Base-by-base conservation (phyloP, 768 basidiomycete genomes). In the Kwoniella mangroviensis region DNA sequence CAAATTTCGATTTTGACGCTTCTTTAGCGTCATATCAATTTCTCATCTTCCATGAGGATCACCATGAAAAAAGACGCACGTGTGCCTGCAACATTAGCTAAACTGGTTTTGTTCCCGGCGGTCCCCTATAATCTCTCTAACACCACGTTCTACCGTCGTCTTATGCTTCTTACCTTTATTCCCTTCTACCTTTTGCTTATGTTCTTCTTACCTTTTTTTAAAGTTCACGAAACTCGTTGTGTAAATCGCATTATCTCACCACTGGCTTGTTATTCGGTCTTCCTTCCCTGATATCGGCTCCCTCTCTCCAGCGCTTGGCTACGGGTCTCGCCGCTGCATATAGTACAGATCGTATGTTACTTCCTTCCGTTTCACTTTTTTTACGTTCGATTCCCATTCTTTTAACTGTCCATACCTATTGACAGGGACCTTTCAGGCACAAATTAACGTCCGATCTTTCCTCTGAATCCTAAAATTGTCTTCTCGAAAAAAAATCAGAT, bases 11-110 rank as follows among this genome's bases (percentile, higher is more conserved):
- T n/a, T 24, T 54, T 22, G 11, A 24, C 45, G 19, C 45, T 19
- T 49, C 19, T 19, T 54, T 54, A 24, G 53, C 24, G n/a, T 54
- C n/a, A 54, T 22, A 54, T 54, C 53, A 24, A 24, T 15, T 15
- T 15, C 45, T 49, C 45, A 13, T 49, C 15, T 49, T 15, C 45
- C 45, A 49, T 19, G 45, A 49, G 45, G 45, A 49, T 49, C 45
- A 49, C 45, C 45, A 24, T 54, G n/a, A 51, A 51, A 54, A 54
- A 54, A 24, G 53, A 24, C 53, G 15, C 21, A 54, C 53, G 53
- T 54, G 22, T 54, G 21, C 53, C 21, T 9, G 11, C 11, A 24
- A 54, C 53, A 54, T 54, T 54, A 54, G 17, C n/a, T n/a, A 54
- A 12, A 24, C n/a, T 24, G n/a, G 19, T n/a, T 24, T 19, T 21